These are phyloP conservation scores for Apiospora koreana DNA, from an alignment of 2,329 filamentous ascomycete species.

Conservation along the genomic window DNA sequence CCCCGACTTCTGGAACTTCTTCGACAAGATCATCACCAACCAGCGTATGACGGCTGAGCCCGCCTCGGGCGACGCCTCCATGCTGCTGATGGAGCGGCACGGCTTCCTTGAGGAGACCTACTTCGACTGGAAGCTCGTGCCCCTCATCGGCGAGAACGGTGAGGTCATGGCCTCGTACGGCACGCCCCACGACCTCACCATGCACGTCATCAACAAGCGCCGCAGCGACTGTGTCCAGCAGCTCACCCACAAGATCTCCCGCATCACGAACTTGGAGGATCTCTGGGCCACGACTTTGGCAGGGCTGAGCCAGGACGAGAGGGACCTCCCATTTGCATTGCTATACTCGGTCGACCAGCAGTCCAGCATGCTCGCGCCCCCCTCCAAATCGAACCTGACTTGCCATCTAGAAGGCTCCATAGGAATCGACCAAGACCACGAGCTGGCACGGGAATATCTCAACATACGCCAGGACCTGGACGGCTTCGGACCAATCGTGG, in stretches of 20 bases:
- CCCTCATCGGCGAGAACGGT: slow-evolving; percentile 39
- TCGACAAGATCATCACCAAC: slow-evolving; percentile 29
- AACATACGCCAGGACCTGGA: slow-evolving; percentile 20
- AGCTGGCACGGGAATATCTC: slow-evolving; percentile 20
- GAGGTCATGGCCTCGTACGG: slow-evolving; percentile 31
- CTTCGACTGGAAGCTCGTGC: slow-evolving; percentile 44
- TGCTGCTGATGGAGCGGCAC: slow-evolving; percentile 32
- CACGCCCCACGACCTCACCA: slow-evolving; percentile 28
- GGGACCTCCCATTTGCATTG: slow-evolving; percentile 33
- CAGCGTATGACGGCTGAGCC: slow-evolving; percentile 28
- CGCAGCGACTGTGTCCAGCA: slow-evolving; percentile 40
- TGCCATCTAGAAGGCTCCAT: slow-evolving; percentile 24
- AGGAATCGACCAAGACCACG: slow-evolving; percentile 19
- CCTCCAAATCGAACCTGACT: slow-evolving; percentile 18
- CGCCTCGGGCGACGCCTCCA: slow-evolving; percentile 25
- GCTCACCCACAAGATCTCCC: slow-evolving; percentile 33
- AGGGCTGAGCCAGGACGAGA: slow-evolving; percentile 25
- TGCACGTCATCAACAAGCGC: slow-evolving; percentile 35
- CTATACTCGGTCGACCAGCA: slow-evolving; percentile 32
- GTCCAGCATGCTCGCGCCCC: slow-evolving; percentile 18
- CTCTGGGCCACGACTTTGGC: slow-evolving; percentile 32
- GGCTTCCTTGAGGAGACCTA: slow-evolving; percentile 41
- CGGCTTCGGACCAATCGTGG: slow-evolving; percentile 25
- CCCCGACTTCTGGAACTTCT: slow-evolving; percentile 35
- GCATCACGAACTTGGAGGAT: slow-evolving; percentile 31